phyloP scores from a whole-genome alignment of 352 stramenopile genomes.

The Sclerospora graminicola region DNA sequence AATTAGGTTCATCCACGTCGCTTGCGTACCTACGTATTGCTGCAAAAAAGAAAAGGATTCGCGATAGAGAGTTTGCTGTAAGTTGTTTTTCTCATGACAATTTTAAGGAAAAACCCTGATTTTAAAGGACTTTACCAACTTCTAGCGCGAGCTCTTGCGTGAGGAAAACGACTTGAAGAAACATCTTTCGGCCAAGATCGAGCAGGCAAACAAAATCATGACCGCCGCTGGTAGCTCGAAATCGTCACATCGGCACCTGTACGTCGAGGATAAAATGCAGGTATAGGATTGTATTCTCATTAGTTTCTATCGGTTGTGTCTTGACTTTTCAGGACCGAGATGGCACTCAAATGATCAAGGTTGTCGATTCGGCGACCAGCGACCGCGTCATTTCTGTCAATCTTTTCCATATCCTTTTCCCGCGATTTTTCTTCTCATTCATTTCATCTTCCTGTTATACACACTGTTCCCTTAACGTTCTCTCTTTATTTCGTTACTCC shows the following conservation, averaged over 20 bases:
- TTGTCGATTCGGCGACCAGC: constrained; percentile 25
- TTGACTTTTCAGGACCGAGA: constrained; percentile 40
- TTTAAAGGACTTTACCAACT: too few species aligned
- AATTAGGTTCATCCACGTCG: not conserved
- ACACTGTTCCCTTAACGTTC: too few species aligned
- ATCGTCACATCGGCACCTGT: constrained; percentile 37
- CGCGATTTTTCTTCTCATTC: too few species aligned
- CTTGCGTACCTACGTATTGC: too few species aligned
- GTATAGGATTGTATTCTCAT: not conserved
- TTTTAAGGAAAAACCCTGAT: too few species aligned
- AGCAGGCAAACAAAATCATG: constrained; percentile 77
- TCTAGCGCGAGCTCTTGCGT: constrained; percentile 39
- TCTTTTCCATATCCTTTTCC: too few species aligned
- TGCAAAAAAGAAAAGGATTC: too few species aligned
- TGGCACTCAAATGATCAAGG: constrained; percentile 55
- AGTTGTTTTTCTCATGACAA: too few species aligned
- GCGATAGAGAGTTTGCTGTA: too few species aligned
- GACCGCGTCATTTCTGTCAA: too few species aligned
- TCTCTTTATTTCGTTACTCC: too few species aligned
- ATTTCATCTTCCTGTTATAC: too few species aligned
- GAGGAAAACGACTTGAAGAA: constrained; percentile 61
- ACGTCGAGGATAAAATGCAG: not conserved
- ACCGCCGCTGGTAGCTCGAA: constrained; percentile 27
- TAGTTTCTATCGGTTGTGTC: not conserved
- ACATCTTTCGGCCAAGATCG: constrained; percentile 67